Evolutionary conservation across 306 rosid genomes (phyloP), one percentile per base, ranked within the genome.

Genomic region (Vicia sativa): DNA sequence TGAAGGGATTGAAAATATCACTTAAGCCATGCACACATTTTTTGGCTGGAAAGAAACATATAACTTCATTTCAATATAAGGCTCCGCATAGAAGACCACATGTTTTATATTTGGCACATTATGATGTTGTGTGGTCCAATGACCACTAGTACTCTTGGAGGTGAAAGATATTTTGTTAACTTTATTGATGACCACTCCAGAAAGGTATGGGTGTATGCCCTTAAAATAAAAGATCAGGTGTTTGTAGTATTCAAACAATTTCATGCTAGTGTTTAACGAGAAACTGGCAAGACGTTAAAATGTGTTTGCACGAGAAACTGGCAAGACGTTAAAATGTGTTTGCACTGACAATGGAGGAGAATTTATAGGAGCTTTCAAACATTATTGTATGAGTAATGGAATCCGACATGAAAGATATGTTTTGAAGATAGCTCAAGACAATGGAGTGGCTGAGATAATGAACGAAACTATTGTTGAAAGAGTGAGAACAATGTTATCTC

Each of bases 121-220:
- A 1, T 2, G 2, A 21, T 21, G 23, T 21, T 21, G 2, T 31
- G 19, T 57, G 25, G 63, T 29, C 13, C 23, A 57, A 57, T 7
- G 41, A 57, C 23, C 41, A 13, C 13, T 7, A 14, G 23, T 29
- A 14, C 21, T 57, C 39, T 4, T 56, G 6, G 41, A 56, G 62
- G 21, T 28, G 6, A 5, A 55, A 55, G 62, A 16, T 55, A 28
- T 34, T 56, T 26, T 56, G 5, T 28, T 56, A 56, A 19, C 21
- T 56, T 31, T 58, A 58, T 31, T 58, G 42, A 58, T 58, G 25
- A 58, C 10, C 23, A 58, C 25, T 31, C 42, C 11, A 58, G 11
- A 6, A 58, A 58, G 25, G 13, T 29, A 28, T 34, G 13, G 6
- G 43, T 12, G 11, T 58, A 58, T 58, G 2, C 11, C 5, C 13